These are phyloP conservation scores for Thielaviopsis musarum DNA, from an alignment of 2,329 filamentous ascomycete genomes.

Conservation along the genomic window DNA sequence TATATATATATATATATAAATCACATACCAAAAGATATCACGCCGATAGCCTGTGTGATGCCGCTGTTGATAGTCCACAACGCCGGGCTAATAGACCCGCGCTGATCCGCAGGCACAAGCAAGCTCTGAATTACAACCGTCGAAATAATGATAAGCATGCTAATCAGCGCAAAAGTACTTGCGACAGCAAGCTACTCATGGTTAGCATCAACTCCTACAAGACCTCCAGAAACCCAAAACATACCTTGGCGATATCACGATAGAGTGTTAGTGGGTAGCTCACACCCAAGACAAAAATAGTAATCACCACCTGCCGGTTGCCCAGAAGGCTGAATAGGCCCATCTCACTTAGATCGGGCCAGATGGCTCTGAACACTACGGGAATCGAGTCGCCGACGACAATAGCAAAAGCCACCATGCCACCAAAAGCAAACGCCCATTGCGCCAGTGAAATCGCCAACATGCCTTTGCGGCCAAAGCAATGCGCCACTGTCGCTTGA, in stretches of 20 bases:
- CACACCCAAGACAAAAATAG: constrained; percentile 69
- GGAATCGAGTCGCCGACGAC: constrained; percentile 96
- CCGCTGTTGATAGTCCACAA: constrained; percentile 68
- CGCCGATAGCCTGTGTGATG: constrained; percentile 88
- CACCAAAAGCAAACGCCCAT: constrained; percentile 97
- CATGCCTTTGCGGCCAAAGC: constrained; percentile 75
- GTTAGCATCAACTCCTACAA: constrained; percentile 3
- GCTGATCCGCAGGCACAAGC: constrained; percentile 51
- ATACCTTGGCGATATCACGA: constrained; percentile 88
- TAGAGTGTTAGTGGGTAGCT: constrained; percentile 89
- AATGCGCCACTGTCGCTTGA: constrained; percentile 88
- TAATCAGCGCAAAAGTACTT: constrained; percentile 78
- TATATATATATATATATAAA: too few species aligned
- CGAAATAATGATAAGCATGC: constrained; percentile 79
- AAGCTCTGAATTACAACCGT: constrained; percentile 77
- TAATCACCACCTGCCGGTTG: constrained; percentile 67
- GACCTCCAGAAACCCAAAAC: background rate
- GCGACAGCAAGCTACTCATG: constrained; percentile 69
- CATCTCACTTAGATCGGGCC: constrained; percentile 54
- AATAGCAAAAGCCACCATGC: constrained; percentile 96
- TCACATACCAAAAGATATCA: constrained; percentile 83
- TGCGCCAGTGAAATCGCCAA: constrained; percentile 82
- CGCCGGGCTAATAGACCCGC: constrained; percentile 53
- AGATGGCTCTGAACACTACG: constrained; percentile 68
- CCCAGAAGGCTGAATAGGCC: constrained; percentile 70